phyloP scores from a whole-genome alignment of 257 asterid species.

The Nicotiana benthamiana region DNA sequence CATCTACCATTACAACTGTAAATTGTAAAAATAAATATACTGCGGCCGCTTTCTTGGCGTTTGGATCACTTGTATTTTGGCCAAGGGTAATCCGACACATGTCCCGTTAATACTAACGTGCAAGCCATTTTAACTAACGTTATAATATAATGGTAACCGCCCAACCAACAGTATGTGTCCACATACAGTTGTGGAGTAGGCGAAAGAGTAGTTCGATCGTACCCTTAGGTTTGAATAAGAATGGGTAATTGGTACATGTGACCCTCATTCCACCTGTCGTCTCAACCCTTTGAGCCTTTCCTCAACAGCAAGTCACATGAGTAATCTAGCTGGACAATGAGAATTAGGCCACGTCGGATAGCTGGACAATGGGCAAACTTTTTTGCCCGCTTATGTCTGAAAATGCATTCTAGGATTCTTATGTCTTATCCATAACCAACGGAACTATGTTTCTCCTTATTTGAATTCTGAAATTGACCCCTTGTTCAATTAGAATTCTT shows the following conservation, averaged over 20 bases:
- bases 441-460: slow-evolving; percentile 14
- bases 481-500: too few relatives aligned
- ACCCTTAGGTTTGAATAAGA: not conserved
- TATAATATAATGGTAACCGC: slow-evolving; percentile 10
- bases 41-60: not conserved
- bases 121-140: slow-evolving; percentile 22
- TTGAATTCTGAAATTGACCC: not conserved
- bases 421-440: slow-evolving; percentile 25
- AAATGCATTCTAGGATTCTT: not conserved
- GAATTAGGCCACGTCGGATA: not conserved
- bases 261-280: slow-evolving; percentile 22
- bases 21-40: slow-evolving; percentile 3
- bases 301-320: slow-evolving; percentile 15
- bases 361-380: not conserved
- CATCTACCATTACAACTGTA: not conserved
- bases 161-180: slow-evolving; percentile 5
- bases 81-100: not conserved
- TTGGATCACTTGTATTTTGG: not conserved
- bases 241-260: slow-evolving; percentile 4
- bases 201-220: not conserved
- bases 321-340: slow-evolving; percentile 10
- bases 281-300: not conserved
- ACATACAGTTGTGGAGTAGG: not conserved
- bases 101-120: slow-evolving; percentile 10
- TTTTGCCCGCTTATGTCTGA: slow-evolving; percentile 24